Evolutionary conservation across 2,329 filamentous ascomycete species (phyloP).

Genomic region (Penicillium griseofulvum): DNA sequence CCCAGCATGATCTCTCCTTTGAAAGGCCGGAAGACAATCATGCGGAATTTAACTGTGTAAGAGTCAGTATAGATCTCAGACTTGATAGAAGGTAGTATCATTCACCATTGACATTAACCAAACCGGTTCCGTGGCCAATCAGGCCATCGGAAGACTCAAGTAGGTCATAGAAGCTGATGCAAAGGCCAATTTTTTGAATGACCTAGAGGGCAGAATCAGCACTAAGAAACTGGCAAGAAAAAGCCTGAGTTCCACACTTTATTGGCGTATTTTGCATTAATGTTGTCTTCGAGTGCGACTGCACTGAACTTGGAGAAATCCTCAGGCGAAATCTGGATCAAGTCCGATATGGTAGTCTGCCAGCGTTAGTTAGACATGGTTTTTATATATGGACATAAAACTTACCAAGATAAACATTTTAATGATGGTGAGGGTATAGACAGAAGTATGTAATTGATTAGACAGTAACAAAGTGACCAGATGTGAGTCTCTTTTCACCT

Average conservation of each 20-base stretch:
- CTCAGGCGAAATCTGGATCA: constrained; percentile 86
- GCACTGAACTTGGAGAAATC: constrained; percentile 80
- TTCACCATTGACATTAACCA: constrained; percentile 88
- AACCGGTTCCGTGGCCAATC: constrained; percentile 86
- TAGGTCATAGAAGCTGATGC: constrained; percentile 89
- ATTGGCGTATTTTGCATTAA: constrained; percentile 96
- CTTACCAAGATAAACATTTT: constrained; percentile 53
- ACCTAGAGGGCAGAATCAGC: constrained; percentile 51
- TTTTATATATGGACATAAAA: constrained; percentile 19
- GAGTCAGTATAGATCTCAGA: constrained; percentile 3
- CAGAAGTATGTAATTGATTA: not conserved
- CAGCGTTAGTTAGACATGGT: constrained; percentile 17
- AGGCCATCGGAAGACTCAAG: constrained; percentile 86
- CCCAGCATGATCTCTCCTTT: constrained; percentile 89
- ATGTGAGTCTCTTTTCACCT: not conserved
- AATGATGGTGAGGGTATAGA: not conserved
- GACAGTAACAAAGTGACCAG: not conserved
- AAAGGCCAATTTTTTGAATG: constrained; percentile 90
- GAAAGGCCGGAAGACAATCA: constrained; percentile 93
- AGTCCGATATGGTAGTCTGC: constrained; percentile 88
- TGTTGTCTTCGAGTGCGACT: constrained; percentile 89
- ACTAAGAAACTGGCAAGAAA: not conserved
- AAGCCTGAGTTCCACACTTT: constrained; percentile 54
- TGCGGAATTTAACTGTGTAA: constrained; percentile 75
- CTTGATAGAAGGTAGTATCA: not conserved